These are phyloP conservation scores for Clarireedia hainanense DNA, from an alignment of 2,329 filamentous ascomycete genomes.

Conservation along the genomic window DNA sequence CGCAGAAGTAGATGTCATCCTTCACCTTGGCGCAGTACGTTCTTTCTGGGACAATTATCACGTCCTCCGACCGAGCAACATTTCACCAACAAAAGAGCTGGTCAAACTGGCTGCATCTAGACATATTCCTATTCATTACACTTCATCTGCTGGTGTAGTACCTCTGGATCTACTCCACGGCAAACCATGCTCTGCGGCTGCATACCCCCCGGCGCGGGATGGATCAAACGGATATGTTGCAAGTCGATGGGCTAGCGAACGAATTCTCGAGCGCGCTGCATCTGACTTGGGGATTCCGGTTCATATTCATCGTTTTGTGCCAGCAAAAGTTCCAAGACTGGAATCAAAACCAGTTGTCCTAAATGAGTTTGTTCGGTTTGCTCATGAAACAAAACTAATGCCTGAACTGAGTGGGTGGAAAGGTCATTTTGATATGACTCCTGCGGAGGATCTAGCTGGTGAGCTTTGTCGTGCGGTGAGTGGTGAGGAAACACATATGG, in stretches of 20 bases:
- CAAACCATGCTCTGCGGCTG: neutral
- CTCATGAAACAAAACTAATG: no score
- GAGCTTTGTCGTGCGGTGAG: no score
- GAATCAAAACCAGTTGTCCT: no score
- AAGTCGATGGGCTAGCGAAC: conserved; percentile 31
- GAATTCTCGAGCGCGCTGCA: conserved; percentile 24
- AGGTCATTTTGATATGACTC: no score
- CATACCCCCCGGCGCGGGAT: conserved; percentile 5
- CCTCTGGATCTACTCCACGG: conserved; percentile 5
- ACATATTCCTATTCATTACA: conserved; percentile 30
- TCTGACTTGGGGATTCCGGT: conserved; percentile 17
- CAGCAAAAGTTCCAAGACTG: no score
- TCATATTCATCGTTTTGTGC: conserved; percentile 24
- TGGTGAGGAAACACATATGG: no score
- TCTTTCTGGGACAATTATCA: conserved; percentile 32
- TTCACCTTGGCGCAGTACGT: conserved; percentile 42
- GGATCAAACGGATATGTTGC: conserved; percentile 30
- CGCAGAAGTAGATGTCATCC: conserved; percentile 35
- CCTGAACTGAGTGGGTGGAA: no score
- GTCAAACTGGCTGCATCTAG: conserved; percentile 15
- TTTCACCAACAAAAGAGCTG: conserved; percentile 25
- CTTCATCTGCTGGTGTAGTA: conserved; percentile 29
- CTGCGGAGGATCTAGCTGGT: no score
- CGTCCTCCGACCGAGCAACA: conserved; percentile 29
- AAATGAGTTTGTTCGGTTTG: no score